A percentile compares a stretch with the other conserved stretches of the same genome.
Evolutionary conservation across 192 early-diverging fungal species (phyloP).

Genomic region (Backusella westeae): DNA sequence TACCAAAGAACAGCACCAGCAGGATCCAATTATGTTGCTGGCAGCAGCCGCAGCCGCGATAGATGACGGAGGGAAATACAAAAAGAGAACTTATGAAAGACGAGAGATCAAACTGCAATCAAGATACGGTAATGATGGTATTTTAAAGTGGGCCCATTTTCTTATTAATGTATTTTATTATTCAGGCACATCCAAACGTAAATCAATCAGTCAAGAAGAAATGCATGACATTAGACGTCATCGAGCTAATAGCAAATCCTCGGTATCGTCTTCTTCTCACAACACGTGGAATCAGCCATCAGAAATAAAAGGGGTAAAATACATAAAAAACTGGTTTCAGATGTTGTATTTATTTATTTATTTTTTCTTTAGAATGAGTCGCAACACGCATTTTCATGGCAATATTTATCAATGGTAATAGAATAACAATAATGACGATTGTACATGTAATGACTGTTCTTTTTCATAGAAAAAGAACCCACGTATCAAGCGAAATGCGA

Average conservation of each 20-base stretch:
- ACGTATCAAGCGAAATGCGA: constrained; percentile 47
- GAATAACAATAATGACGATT: neutral
- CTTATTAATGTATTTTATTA: neutral
- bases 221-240: constrained; percentile 7
- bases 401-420: constrained; percentile 24
- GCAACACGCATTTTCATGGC: constrained; percentile 22
- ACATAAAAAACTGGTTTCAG: neutral
- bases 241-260: neutral
- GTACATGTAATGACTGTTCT: too few relatives aligned
- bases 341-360: neutral
- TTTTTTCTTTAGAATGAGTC: neutral
- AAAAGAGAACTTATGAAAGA: constrained; percentile 7
- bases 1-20: neutral
- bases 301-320: constrained; percentile 8
- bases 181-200: neutral
- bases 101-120: constrained; percentile 3
- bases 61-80: constrained; percentile 15
- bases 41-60: constrained; percentile 28
- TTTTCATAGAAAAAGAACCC: constrained; percentile 38
- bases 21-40: constrained; percentile 25
- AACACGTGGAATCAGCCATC: neutral
- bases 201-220: neutral
- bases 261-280: neutral
- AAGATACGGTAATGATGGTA: neutral
- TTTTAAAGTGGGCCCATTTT: neutral